Conservation (phyloP, 768 basidiomycete species). For the Infundibulicybe gibba region DNA sequence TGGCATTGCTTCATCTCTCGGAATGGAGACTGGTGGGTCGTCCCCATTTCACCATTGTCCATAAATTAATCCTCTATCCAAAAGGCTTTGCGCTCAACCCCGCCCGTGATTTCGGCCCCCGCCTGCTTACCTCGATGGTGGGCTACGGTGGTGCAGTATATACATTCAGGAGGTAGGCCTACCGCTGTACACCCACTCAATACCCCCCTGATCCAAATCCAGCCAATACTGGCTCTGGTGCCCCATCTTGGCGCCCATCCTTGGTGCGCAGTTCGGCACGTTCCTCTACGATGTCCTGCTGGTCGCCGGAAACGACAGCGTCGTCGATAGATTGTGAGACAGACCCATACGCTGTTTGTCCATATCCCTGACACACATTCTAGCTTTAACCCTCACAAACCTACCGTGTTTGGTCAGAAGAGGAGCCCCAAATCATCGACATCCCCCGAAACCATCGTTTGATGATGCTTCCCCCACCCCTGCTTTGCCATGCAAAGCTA, state of each 20-base stretch:
- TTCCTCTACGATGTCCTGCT: conserved; percentile 57
- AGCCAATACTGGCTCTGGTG: conserved; percentile 78
- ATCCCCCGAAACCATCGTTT: no score
- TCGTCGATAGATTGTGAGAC: conserved; percentile 50
- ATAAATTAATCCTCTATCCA: background rate
- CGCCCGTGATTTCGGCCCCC: conserved; percentile 69
- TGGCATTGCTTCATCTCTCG: conserved; percentile 55
- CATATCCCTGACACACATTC: no score
- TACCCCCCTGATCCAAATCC: conserved; percentile 15
- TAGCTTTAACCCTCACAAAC: no score
- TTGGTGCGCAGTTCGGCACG: conserved; percentile 52
- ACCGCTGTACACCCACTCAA: background rate
- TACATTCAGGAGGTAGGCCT: conserved; percentile 36
- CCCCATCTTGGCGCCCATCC: conserved; percentile 54
- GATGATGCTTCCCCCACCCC: no score
- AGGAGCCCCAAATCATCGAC: no score
- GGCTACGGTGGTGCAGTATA: conserved; percentile 62
- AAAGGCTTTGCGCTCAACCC: conserved; percentile 63
- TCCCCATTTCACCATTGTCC: conserved; percentile 4
- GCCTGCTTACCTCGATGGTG: conserved; percentile 65
- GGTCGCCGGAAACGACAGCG: conserved; percentile 51
- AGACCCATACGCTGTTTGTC: no score
- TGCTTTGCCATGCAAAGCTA: no score
- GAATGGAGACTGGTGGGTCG: conserved; percentile 51
- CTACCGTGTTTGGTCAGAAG: no score